Base-by-base conservation (phyloP, 1,284 basidiomycete genomes). In the Irpex rosettiformis region DNA sequence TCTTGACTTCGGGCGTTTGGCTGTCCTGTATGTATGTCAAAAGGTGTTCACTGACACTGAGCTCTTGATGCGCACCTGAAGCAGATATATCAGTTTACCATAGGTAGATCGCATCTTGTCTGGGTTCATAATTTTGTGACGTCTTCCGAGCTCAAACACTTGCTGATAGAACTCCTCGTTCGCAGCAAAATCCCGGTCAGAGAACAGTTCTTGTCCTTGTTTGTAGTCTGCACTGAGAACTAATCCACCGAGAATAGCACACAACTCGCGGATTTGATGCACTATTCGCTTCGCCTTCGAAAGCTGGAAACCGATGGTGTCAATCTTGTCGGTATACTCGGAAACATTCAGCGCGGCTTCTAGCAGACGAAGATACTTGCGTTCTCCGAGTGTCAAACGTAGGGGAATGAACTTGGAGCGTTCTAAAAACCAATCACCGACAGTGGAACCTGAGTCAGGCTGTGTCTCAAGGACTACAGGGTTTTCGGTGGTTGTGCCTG, bases 101-200 rank as follows among this genome's bases (percentile, higher is more conserved):
- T 93, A 93, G 2, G 89, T 92, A 18, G 87, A 85, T n/a, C 91
- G 80, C 90, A 93, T 92, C 67, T 79, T 91, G 68, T 92, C 89
- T 0, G 89, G 88, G 66, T 91, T 92, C 86, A 88, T 91, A 66
- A 92, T 91, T 70, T 93, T 93, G 68, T 92, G 88, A 56, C 91
- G 78, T 57, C 90, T 76, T n/a, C 89, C 89, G 33, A 92, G 77
- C 72, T 91, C 88, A 63, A 91, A 91, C 21, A 91, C 79, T 18
- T 77, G 71, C 66, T 90, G 88, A 66, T 88, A 93, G 67, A 92
- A 93, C 3, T 84, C 83, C 27, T 82, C 82, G 65, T 93, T 92
- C 3, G 81, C 77, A 61, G 86, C 76, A 67, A 92, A 93, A 70
- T 93, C 89, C 21, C 88, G 81, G 63, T 89, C 86, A 42, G 81